phyloP scores from a whole-genome alignment of 306 rosid species.

The Glycyrrhiza uralensis region DNA sequence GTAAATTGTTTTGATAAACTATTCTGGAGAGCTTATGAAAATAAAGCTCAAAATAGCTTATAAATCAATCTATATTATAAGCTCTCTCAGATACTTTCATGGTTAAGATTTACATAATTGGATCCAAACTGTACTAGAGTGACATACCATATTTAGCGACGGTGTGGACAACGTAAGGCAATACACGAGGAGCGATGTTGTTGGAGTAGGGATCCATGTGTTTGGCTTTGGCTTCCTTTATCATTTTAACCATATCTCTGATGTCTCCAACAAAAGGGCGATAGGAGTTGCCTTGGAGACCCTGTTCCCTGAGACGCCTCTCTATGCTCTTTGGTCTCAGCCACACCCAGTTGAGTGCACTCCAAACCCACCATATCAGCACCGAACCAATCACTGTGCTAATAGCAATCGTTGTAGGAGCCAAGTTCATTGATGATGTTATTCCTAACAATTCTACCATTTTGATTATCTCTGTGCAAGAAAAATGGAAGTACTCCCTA shows the following conservation, averaged over 20 bases:
- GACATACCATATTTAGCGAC: slow-evolving; percentile 39
- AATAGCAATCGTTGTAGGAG: neutral
- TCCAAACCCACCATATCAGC: slow-evolving; percentile 40
- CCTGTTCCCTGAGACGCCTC: slow-evolving; percentile 34
- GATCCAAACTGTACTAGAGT: too few relatives aligned
- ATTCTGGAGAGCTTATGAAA: too few relatives aligned
- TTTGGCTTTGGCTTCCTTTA: slow-evolving; percentile 34
- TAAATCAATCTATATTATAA: too few relatives aligned
- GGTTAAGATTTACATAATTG: too few relatives aligned
- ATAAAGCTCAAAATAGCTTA: too few relatives aligned
- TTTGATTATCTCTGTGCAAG: neutral
- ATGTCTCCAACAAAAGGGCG: slow-evolving; percentile 33
- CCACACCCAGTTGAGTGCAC: slow-evolving; percentile 37
- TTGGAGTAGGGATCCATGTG: slow-evolving; percentile 35
- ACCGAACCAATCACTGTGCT: neutral
- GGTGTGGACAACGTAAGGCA: slow-evolving; percentile 42
- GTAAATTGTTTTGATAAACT: too few relatives aligned
- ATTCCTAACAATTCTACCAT: neutral
- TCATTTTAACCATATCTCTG: slow-evolving; percentile 41
- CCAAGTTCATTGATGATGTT: neutral
- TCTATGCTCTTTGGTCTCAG: slow-evolving; percentile 36
- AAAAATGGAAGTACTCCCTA: too few relatives aligned
- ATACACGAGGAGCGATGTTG: slow-evolving; percentile 36
- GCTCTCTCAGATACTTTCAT: too few relatives aligned
- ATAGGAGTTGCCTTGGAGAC: slow-evolving; percentile 31